Evolutionary conservation across 192 early-diverging fungal genomes (phyloP).

Genomic region (Chytriomyces confervae): DNA sequence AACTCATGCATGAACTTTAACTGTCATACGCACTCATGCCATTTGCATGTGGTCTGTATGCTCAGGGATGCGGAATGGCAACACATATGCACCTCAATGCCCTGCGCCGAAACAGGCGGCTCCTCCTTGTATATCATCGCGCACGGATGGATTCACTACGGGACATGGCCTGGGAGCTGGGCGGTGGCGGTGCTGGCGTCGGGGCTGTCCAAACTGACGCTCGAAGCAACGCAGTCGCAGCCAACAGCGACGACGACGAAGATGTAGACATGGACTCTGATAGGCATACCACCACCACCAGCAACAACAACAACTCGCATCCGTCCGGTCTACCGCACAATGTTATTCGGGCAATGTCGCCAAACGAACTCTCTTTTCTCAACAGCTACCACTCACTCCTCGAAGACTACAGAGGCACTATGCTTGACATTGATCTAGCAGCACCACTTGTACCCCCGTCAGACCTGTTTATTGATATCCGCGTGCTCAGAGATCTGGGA

Average conservation of each 20-base stretch:
- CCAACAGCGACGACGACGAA: slow-evolving; percentile 28
- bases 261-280: background rate
- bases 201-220: slow-evolving; percentile 35
- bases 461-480: slow-evolving; percentile 90
- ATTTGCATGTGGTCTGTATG: too few species aligned
- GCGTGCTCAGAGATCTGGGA: slow-evolving; percentile 87
- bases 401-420: slow-evolving; percentile 68
- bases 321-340: slow-evolving; percentile 51
- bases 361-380: slow-evolving; percentile 69
- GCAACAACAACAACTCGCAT: background rate
- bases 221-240: slow-evolving; percentile 12
- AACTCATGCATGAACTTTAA: background rate
- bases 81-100: slow-evolving; percentile 59
- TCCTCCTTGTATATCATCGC: slow-evolving; percentile 87
- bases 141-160: slow-evolving; percentile 72
- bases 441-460: slow-evolving; percentile 81
- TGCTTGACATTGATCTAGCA: slow-evolving; percentile 76
- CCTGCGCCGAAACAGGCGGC: slow-evolving; percentile 81
- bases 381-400: slow-evolving; percentile 69
- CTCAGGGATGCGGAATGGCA: slow-evolving; percentile 37
- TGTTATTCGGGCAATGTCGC: slow-evolving; percentile 45
- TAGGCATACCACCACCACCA: background rate
- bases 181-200: slow-evolving; percentile 52
- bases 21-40: too few species aligned
- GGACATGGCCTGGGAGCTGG: slow-evolving; percentile 71